These are phyloP conservation scores for Torrubiella hemipterigena DNA, from an alignment of 2,329 filamentous ascomycete genomes.

Conservation along the genomic window DNA sequence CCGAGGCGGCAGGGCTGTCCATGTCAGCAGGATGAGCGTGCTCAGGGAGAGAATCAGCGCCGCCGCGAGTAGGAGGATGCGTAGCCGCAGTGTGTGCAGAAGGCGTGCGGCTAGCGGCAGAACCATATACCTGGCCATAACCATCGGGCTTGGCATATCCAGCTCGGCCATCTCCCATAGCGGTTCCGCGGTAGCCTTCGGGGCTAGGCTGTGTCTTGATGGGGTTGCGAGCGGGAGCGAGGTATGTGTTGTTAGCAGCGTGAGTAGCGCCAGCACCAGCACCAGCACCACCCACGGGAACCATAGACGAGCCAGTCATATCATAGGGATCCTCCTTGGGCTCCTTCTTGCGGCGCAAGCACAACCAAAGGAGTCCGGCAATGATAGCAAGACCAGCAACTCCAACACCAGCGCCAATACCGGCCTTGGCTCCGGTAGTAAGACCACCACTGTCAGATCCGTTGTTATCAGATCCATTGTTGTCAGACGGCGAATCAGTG, in stretches of 20 bases:
- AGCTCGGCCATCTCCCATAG: constrained; percentile 24
- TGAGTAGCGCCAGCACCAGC: constrained; percentile 14
- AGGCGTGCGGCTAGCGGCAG: constrained; percentile 10
- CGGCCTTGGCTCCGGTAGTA: constrained; percentile 29
- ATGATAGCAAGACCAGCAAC: constrained; percentile 22
- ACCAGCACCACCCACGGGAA: constrained; percentile 22
- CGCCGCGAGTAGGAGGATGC: constrained; percentile 3
- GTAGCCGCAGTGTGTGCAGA: constrained; percentile 8
- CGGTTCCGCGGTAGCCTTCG: constrained; percentile 27
- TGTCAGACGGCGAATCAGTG: neutral
- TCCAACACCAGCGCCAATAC: constrained; percentile 28
- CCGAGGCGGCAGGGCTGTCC: constrained; percentile 7
- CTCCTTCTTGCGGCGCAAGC: constrained; percentile 16
- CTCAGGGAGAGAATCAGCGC: constrained; percentile 12
- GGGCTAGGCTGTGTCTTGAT: constrained; percentile 11
- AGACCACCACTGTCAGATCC: constrained; percentile 16
- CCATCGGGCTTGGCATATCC: constrained; percentile 25
- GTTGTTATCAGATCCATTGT: constrained; percentile 8
- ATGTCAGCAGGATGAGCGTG: constrained; percentile 14
- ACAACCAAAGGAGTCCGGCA: constrained; percentile 16
- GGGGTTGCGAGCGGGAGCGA: constrained; percentile 14
- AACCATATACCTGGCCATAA: constrained; percentile 17
- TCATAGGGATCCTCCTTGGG: constrained; percentile 24
- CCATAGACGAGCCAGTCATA: constrained; percentile 28
- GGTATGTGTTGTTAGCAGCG: constrained; percentile 10